phyloP scores from a whole-genome alignment of 2,329 filamentous ascomycete genomes.

The Pestalotiopsis sp. region DNA sequence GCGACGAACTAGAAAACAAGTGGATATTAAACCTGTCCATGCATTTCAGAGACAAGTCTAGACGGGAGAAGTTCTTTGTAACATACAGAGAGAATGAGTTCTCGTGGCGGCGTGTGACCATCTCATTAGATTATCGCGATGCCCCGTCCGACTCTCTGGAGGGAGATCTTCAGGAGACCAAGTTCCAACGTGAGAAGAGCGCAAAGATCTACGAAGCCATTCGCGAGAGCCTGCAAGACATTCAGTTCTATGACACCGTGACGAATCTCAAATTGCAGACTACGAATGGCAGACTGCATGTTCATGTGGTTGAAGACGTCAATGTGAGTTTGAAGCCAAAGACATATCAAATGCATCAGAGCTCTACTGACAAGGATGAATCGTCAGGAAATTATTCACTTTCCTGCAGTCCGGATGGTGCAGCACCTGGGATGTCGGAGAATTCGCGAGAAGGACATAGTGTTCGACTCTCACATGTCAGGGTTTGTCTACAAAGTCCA shows the following conservation, averaged over 20 bases:
- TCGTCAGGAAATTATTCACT: constrained; percentile 79
- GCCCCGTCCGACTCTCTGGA: constrained; percentile 82
- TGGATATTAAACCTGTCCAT: constrained; percentile 99
- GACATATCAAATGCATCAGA: neutral
- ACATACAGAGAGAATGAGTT: constrained; percentile 83
- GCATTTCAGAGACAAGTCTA: constrained; percentile 93
- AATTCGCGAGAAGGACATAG: constrained; percentile 72
- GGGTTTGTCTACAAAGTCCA: constrained; percentile 96
- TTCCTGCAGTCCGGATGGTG: constrained; percentile 72
- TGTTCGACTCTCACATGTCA: constrained; percentile 90
- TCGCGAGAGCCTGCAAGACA: constrained; percentile 85
- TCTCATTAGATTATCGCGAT: constrained; percentile 89
- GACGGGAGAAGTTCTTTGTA: constrained; percentile 96
- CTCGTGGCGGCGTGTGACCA: constrained; percentile 83
- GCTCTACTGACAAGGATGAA: constrained; percentile 3
- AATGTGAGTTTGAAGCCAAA: constrained; percentile 53
- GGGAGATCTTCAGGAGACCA: constrained; percentile 73
- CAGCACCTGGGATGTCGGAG: constrained; percentile 68
- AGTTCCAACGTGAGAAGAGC: constrained; percentile 89
- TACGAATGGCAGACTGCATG: constrained; percentile 81
- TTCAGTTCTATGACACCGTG: constrained; percentile 93
- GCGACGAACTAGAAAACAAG: constrained; percentile 78
- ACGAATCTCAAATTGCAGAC: constrained; percentile 96
- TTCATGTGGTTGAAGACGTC: constrained; percentile 96
- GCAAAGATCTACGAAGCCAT: constrained; percentile 93